Conservation (phyloP, 2,329 filamentous ascomycete species). For the Colletotrichum viniferum region DNA sequence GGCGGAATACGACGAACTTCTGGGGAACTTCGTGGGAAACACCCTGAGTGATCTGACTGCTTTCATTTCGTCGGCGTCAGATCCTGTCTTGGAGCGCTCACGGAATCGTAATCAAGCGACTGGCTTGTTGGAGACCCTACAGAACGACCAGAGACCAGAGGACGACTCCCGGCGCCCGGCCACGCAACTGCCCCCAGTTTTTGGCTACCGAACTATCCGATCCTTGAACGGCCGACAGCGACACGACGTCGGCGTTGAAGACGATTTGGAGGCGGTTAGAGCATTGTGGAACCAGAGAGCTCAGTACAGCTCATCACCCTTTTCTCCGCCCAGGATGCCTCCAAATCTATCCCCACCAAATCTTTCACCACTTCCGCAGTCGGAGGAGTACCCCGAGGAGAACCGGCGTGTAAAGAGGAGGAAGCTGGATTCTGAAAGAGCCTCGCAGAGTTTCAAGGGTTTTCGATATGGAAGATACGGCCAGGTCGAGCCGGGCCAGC, state of each 20-base stretch:
- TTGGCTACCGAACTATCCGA: background rate
- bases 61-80: constrained; percentile 7
- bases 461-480: constrained; percentile 87
- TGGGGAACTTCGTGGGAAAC: constrained; percentile 14
- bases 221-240: constrained; percentile 11
- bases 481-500: constrained; percentile 80
- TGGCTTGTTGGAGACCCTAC: background rate
- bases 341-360: constrained; percentile 32
- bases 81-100: background rate
- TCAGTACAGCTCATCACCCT: constrained; percentile 20
- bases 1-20: constrained; percentile 21
- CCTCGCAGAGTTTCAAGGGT: constrained; percentile 52
- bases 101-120: background rate
- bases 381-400: constrained; percentile 47
- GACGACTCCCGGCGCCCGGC: background rate
- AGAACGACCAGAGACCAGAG: constrained; percentile 14
- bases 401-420: constrained; percentile 67
- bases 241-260: constrained; percentile 3
- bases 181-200: constrained; percentile 5
- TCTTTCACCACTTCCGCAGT: constrained; percentile 38
- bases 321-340: constrained; percentile 28
- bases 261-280: constrained; percentile 21
- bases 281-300: constrained; percentile 19
- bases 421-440: constrained; percentile 70
- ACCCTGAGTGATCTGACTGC: constrained; percentile 10